Base-by-base conservation (phyloP, 1,284 basidiomycete genomes). In the Rhodotorula sp. region DNA sequence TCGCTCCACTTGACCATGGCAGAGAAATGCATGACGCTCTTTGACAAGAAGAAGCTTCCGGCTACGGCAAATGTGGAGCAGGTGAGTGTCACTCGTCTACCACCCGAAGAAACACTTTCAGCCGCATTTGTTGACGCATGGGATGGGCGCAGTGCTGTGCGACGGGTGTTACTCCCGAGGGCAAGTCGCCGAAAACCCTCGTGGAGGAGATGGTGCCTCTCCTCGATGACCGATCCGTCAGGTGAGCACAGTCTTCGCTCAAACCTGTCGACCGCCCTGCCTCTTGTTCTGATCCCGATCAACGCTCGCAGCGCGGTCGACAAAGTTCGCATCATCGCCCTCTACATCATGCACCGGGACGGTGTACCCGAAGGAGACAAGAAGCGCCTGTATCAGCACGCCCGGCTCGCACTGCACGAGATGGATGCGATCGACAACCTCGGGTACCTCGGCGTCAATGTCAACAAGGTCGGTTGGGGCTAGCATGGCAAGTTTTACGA, bases 201-300 rank as follows among this genome's bases (percentile, higher is more conserved):
- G 94, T 99, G 1, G 97, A 99, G 81, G 94, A 99, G 81, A 98
- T 99, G 95, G 96, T 99, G 0, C 94, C 96, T 0, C 82, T 99
- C 39, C 85, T 99, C 46, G 97, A 97, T 80, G 90, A 91, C 80
- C 86, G 88, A 60, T 87, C 90, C 31, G 87, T 98, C 67, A 85
- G 88, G 92, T 92, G 29, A 15, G 81, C 79, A 87, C 80, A 23
- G 5, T 3, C 0, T 12, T 12, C 46, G 52, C 49, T 49, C 8
- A 14, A 3, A 16, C 16, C 14, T 12, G n/a, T 5, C 21, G 16
- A 3, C 43, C 31, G 16, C 4, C 29, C 34, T 43, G 58, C 61
- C 29, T 39, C 21, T 5, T 16, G 34, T 7, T 5, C n/a, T 39
- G 2, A 39, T 34, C 14, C 1, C 12, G 5, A 20, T 4, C 1